Base-by-base conservation (phyloP, 768 basidiomycete species). In the Tricholoma sp. region DNA sequence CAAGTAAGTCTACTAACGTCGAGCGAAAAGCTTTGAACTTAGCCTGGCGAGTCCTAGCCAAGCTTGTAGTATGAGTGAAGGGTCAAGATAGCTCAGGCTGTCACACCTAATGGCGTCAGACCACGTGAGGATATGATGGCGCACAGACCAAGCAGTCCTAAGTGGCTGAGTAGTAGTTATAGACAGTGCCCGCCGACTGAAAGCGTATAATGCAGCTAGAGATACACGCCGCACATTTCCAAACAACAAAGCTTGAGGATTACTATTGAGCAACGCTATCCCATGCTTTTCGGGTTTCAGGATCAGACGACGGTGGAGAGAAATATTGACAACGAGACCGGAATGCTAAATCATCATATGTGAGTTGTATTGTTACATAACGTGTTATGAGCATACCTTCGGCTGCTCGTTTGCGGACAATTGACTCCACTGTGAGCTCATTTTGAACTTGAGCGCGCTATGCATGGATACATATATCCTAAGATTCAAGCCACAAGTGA, bases 321-420 rank as follows among this genome's bases (percentile, higher is more conserved):
- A 91, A 94, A 68, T 87, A 91, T 66, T 80, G 82, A 73, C 91
- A 94, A 50, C 89, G 85, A 45, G 87, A 80, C 57, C 78, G 79
- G 68, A 94, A 93, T 32, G 88, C 91, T 94, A 53, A 45, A 52
- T 24, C 24, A 24, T 24, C 24, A 24, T 24, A 24, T 24, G 24
- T 24, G 24, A 24, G 24, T 24, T 24, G 24, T 24, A 4, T 24
- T 4, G 24, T 24, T 24, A 24, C 24, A 24, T 24, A 29, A 17
- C 17, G n/a, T n/a, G 28, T 32, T 17, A 8, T 49, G 17, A 8
- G 64, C 81, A 64, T 63, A 85, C 90, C 90, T 64, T 91, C 85
- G 51, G 86, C 70, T 31, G 88, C 84, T 61, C 89, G 78, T 57
- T 78, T 79, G 52, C 85, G 77, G 50, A 92, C 78, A 62, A 92